Base-by-base conservation (phyloP, 305 asterid genomes). In the Andrographis paniculata region DNA sequence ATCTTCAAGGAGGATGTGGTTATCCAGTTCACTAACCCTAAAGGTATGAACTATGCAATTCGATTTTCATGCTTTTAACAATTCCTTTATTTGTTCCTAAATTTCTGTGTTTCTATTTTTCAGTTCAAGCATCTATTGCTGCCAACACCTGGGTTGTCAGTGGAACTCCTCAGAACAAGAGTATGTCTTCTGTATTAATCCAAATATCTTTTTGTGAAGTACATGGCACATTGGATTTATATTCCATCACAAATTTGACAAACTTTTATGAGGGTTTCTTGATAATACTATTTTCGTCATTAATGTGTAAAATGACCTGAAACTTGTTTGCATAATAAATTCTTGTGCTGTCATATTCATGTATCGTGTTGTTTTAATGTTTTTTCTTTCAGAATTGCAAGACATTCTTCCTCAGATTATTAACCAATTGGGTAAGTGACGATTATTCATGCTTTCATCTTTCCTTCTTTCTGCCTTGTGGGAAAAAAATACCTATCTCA, bases 81-180 rank as follows among this genome's bases (percentile, higher is more conserved):
- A 14, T 2, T 17, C 9, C 13, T 6, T 23, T 10, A 15, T n/a
- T 37, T 27, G n/a, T 47, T 60, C 14, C 3, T 27, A 13, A 1
- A 46, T 37, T 58, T 31, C 50, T 22, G 8, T 49, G 18, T 23
- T 53, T 19, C 21, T 5, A 51, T 24, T 52, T 18, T 55, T 42
- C 86, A 79, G 94, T 82, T 66, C 94, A 82, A 74, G 94, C 94
- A 19, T 82, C 94, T 17, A 70, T 82, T 21, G 84, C 94, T 45
- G 94, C 94, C 67, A 82, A 82, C 77, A 82, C 94, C 23, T 82
- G 94, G 94, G 94, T 82, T 55, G 89, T 79, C 48, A 79, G 94
- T 58, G 89, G 94, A 33, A 63, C 91, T 48, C 94, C 94, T 46
- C 91, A 82, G 75, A 82, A 79, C 62, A 82, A 82, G 71, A 79